Evolutionary conservation across 345 rosid species (phyloP).

Genomic region (Lumnitzera racemosa): DNA sequence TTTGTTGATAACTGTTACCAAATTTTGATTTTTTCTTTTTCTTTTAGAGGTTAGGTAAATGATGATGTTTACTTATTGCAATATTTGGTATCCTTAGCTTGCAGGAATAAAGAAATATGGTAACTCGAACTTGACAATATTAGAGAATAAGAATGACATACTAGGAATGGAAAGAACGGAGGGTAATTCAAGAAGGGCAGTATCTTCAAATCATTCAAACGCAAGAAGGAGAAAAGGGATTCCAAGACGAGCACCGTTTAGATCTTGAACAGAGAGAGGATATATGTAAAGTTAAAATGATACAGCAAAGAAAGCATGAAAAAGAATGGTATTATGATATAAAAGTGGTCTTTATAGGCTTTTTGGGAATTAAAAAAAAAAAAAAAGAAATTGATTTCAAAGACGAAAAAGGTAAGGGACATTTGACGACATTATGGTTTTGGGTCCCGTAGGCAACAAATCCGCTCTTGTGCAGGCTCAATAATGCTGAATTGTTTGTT

Average conservation of each 20-base stretch:
- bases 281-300: no score
- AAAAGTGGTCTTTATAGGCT: no score
- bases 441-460: slow-evolving; percentile 26
- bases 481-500: slow-evolving; percentile 37
- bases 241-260: slow-evolving; percentile 81
- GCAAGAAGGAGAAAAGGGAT: slow-evolving; percentile 83
- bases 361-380: no score
- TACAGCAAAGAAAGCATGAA: no score
- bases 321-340: no score
- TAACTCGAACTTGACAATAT: slow-evolving; percentile 37
- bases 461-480: slow-evolving; percentile 18
- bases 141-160: slow-evolving; percentile 36
- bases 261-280: slow-evolving; percentile 24
- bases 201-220: slow-evolving; percentile 38
- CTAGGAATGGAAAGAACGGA: slow-evolving; percentile 30
- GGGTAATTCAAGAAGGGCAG: slow-evolving; percentile 19
- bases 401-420: slow-evolving; percentile 73
- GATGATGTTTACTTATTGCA: background rate
- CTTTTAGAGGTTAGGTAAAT: background rate
- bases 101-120: slow-evolving; percentile 62
- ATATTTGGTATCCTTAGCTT: slow-evolving; percentile 35
- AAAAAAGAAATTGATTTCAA: no score
- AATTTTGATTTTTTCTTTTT: background rate
- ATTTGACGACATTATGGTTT: slow-evolving; percentile 49
- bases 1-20: no score